Conservation (phyloP, 306 rosid species). For the Rubus parviflorus region DNA sequence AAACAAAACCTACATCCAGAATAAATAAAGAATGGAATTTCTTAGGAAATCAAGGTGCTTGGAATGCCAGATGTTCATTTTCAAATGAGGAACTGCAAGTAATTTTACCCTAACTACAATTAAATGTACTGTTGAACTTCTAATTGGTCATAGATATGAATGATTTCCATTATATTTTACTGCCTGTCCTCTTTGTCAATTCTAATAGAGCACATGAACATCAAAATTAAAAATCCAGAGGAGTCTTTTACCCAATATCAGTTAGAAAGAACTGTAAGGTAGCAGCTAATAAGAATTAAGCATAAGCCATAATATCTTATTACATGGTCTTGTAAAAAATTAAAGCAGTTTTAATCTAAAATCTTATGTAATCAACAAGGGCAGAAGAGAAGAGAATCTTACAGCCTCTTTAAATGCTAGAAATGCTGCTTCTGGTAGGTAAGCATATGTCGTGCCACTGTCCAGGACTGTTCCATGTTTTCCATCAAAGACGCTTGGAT, state of each 20-base stretch:
- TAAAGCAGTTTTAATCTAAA: conserved; percentile 15
- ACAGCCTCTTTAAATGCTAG: conserved; percentile 77
- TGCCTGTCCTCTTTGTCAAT: neutral
- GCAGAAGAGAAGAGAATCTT: conserved; percentile 42
- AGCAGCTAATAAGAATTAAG: neutral
- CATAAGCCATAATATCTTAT: conserved; percentile 9
- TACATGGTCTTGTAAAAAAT: conserved; percentile 7
- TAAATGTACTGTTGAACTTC: neutral
- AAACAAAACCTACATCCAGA: neutral
- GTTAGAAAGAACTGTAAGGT: conserved; percentile 13
- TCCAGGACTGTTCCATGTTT: conserved; percentile 87
- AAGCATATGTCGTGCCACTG: conserved; percentile 96
- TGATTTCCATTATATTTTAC: neutral
- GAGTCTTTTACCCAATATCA: neutral
- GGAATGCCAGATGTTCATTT: neutral
- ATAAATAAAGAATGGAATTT: neutral
- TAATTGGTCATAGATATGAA: neutral
- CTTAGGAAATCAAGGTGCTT: conserved; percentile 1
- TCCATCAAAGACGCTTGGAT: conserved; percentile 70
- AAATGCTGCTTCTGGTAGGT: conserved; percentile 78
- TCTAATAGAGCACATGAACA: neutral
- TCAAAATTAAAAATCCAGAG: conserved; percentile 2
- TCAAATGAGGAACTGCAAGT: neutral
- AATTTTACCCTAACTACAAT: neutral
- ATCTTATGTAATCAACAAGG: neutral